Conservation (phyloP, 2,329 filamentous ascomycete genomes). For the Monosporascus sp. region DNA sequence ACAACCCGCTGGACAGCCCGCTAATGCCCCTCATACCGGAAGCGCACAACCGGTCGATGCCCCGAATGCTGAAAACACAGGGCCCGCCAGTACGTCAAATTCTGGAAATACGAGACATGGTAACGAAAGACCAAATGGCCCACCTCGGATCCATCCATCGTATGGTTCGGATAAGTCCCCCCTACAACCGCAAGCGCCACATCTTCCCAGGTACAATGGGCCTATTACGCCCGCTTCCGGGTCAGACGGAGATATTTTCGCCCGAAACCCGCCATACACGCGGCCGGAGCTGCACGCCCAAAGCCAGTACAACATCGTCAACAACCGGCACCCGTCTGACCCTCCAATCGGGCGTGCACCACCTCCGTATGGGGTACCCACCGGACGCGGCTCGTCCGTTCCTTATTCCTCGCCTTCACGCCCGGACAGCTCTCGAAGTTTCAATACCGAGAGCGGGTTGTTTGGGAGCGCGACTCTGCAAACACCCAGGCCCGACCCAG, state of each 20-base stretch:
- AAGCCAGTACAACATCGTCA: constrained; percentile 8
- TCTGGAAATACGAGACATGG: neutral
- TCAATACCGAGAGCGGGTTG: constrained; percentile 29
- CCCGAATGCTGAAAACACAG: neutral
- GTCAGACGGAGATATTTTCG: neutral
- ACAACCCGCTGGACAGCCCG: too few species aligned
- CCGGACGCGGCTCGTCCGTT: constrained; percentile 14
- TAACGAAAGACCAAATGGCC: neutral
- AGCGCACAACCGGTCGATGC: neutral
- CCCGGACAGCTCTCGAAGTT: constrained; percentile 26
- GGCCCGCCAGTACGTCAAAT: too few species aligned
- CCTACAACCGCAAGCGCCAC: neutral
- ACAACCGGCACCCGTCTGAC: constrained; percentile 13
- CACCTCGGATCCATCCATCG: neutral
- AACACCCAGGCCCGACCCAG: constrained; percentile 8
- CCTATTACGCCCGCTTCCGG: constrained; percentile 3
- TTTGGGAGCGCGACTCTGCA: constrained; percentile 29
- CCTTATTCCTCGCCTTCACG: constrained; percentile 14
- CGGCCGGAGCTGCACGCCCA: constrained; percentile 7
- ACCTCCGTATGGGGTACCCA: constrained; percentile 20
- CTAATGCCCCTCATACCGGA: neutral
- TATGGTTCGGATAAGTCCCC: neutral
- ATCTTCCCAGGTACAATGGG: constrained; percentile 9
- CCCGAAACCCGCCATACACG: constrained; percentile 8
- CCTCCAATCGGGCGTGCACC: constrained; percentile 11